A percentile compares a stretch with the other conserved stretches of the same genome.
phyloP scores from a whole-genome alignment of 2,329 filamentous ascomycete genomes.

The Penicillium griseofulvum region DNA sequence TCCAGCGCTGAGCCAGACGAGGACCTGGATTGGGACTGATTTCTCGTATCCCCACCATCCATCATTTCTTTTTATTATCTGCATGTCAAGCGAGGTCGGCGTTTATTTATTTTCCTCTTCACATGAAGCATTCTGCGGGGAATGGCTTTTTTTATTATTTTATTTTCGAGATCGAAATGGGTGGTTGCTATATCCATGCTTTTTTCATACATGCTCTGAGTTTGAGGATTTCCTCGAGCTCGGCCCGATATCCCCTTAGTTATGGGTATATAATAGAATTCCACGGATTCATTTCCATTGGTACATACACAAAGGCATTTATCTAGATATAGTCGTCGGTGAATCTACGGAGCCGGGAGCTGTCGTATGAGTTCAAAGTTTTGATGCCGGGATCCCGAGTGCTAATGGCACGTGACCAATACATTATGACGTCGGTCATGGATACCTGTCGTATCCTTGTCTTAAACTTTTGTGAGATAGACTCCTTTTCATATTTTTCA shows the following conservation, averaged over 20 bases:
- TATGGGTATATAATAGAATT: conserved; percentile 23
- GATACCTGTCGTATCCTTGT: neutral
- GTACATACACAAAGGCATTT: neutral
- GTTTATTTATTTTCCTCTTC: conserved; percentile 12
- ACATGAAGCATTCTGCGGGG: conserved; percentile 1
- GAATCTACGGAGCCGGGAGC: neutral
- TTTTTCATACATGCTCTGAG: conserved; percentile 1
- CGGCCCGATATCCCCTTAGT: conserved; percentile 2
- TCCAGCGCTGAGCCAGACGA: conserved; percentile 42
- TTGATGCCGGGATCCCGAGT: conserved; percentile 9
- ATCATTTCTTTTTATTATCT: conserved; percentile 17
- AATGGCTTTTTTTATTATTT: conserved; percentile 4
- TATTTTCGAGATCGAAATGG: conserved; percentile 3
- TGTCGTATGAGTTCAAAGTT: conserved; percentile 5
- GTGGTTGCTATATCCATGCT: conserved; percentile 7
- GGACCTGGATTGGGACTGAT: conserved; percentile 28
- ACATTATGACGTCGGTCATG: conserved; percentile 12
- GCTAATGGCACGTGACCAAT: conserved; percentile 9
- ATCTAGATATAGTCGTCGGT: conserved; percentile 8
- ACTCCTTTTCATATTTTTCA: neutral
- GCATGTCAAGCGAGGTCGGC: conserved; percentile 20
- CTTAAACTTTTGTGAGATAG: neutral
- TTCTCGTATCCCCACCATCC: neutral
- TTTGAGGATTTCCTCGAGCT: neutral
- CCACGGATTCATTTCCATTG: conserved; percentile 5